Evolutionary conservation across 2,329 filamentous ascomycete genomes (phyloP).

Genomic region (Boeremia exigua): DNA sequence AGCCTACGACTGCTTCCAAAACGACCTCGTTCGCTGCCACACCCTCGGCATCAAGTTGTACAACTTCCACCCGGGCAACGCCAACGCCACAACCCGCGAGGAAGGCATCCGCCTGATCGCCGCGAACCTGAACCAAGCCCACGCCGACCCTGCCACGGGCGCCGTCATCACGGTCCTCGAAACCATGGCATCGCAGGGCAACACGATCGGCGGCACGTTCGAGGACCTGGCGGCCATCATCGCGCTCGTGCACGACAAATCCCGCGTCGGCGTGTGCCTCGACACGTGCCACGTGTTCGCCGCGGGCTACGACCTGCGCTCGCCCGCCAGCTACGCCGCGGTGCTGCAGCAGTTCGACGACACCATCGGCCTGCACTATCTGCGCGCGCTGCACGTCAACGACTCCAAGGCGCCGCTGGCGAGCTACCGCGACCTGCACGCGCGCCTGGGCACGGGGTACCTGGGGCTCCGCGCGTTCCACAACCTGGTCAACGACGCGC

Average conservation of each 20-base stretch:
- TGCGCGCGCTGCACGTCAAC: slow-evolving; percentile 89
- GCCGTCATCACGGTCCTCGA: slow-evolving; percentile 85
- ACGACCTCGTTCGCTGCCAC: slow-evolving; percentile 87
- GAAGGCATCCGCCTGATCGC: slow-evolving; percentile 82
- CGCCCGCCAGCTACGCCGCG: slow-evolving; percentile 72
- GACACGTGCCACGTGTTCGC: slow-evolving; percentile 98
- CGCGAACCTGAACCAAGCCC: slow-evolving; percentile 79
- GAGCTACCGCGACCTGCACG: slow-evolving; percentile 87
- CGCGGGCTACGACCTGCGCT: slow-evolving; percentile 87
- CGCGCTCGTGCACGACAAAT: slow-evolving; percentile 76
- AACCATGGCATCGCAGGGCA: slow-evolving; percentile 90
- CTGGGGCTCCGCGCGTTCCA: slow-evolving; percentile 90
- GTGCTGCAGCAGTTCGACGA: slow-evolving; percentile 80
- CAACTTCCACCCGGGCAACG: slow-evolving; percentile 95
- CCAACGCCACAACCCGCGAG: slow-evolving; percentile 67
- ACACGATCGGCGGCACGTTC: slow-evolving; percentile 84
- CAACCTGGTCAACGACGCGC: slow-evolving; percentile 81
- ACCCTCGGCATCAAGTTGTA: slow-evolving; percentile 87
- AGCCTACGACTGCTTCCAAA: slow-evolving; percentile 83
- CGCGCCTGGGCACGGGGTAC: slow-evolving; percentile 95
- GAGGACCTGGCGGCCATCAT: slow-evolving; percentile 89
- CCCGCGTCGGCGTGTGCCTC: slow-evolving; percentile 88
- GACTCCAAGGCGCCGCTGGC: slow-evolving; percentile 90
- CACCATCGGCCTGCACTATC: slow-evolving; percentile 77
- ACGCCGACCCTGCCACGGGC: slow-evolving; percentile 69